Evolutionary conservation across 2,329 filamentous ascomycete species (phyloP), one percentile per base, ranked within the genome.

Genomic region (Botrytis paeoniae): DNA sequence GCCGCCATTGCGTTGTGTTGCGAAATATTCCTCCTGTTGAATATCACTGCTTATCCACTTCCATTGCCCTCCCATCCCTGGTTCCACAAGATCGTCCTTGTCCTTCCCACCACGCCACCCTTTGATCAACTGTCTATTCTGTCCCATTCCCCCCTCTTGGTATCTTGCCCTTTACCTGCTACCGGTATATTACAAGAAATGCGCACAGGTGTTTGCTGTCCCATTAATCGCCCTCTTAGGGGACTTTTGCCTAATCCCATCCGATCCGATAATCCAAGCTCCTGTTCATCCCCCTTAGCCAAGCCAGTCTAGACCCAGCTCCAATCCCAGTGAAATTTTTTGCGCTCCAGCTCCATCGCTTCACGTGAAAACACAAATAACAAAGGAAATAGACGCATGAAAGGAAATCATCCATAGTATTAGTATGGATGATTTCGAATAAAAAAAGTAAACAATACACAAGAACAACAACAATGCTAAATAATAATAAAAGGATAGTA

Each of bases 341-440:
- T 51, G 70, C 70, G 70, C 70, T 72, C 70, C 70, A 69, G 70
- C 63, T 69, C 63, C 63, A 39, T 51, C 37, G 63, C 63, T 69
- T 41, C 65, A 72, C 63, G 61, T 32, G 35, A 57, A 41, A 69
- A 41, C 25, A 41, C 10, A 57, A 69, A 57, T 57, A 22, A 41
- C 25, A 51, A 62, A 69, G 22, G 48, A 71, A 60, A 60, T 66
- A 54, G 5, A 71, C 45, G 60, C 32, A 51, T 57, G 37, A 57
- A 29, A 72, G 14, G 29, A 61, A 32, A 48, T 39, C 18, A 51
- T 51, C n/a, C 63, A 61, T 37, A 61, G n/a, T 61, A 69, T 61
- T 54, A 72, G n/a, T 43, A 57, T 41, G 65, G 60, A 69, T 25
- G 39, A 37, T 68, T 22, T 72, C 37, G 22, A 57, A 54, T 41